These are phyloP conservation scores for Dalechampia spathulata DNA, from an alignment of 441 rosid species.

Conservation along the genomic window DNA sequence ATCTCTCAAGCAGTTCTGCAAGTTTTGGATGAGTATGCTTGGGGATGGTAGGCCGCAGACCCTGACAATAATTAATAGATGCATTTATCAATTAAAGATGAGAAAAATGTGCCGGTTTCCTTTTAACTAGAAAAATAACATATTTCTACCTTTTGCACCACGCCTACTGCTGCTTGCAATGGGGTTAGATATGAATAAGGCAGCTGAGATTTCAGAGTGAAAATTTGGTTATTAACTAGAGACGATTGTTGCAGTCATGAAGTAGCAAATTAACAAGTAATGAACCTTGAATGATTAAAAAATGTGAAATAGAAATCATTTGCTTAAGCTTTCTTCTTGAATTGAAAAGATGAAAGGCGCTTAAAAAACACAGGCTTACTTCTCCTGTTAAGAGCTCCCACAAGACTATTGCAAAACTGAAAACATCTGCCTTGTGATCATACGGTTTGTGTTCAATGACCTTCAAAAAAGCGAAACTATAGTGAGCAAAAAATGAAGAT, in stretches of 20 bases:
- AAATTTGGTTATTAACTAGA: neutral
- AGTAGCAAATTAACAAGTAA: too few species aligned
- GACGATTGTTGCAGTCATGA: neutral
- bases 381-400: slow-evolving; percentile 97
- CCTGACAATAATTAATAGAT: slow-evolving; percentile 25
- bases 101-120: slow-evolving; percentile 2
- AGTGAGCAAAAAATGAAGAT: slow-evolving; percentile 13
- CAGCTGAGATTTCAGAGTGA: slow-evolving; percentile 43
- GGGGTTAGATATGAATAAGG: slow-evolving; percentile 78
- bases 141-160: slow-evolving; percentile 73
- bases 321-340: too few species aligned
- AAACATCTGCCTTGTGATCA: slow-evolving; percentile 85
- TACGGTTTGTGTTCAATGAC: slow-evolving; percentile 92
- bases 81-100: neutral
- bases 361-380: slow-evolving; percentile 30
- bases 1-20: slow-evolving; percentile 67
- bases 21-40: slow-evolving; percentile 65
- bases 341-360: neutral
- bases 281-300: too few species aligned
- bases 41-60: slow-evolving; percentile 80
- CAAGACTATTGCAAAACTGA: slow-evolving; percentile 77
- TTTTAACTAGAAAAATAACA: neutral
- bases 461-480: slow-evolving; percentile 40
- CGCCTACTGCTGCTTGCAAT: slow-evolving; percentile 94
- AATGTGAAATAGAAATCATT: too few species aligned